Evolutionary conservation across 139 green algal genomes (phyloP), one percentile per base, ranked within the genome.

Genomic region (Volvox africanus): DNA sequence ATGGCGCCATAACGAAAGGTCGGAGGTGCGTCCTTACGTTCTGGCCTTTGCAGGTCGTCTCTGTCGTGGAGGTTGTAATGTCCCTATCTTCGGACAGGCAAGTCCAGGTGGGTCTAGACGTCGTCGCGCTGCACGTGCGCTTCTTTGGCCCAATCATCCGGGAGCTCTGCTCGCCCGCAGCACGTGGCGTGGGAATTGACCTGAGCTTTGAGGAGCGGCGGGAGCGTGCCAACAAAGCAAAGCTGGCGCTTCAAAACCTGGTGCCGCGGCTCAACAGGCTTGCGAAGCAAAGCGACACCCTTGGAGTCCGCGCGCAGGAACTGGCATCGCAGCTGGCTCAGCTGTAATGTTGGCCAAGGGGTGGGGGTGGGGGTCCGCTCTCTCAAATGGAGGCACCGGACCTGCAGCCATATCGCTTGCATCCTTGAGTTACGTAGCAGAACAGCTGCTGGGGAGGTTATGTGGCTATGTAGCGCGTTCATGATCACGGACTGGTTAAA

Each of bases 201-300:
- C 75, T 97, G 61, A 95, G 80, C 85, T 96, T 95, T 80, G 95
- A 97, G 86, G 89, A 95, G 92, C 92, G 94, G 69, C 85, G 81
- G 3, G 93, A 93, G 78, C 93, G 92, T 24, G 95, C 92, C 86
- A 82, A 92, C 36, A 61, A 86, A 28, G 93, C 93, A 35, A 91
- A 92, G 86, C 82, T 92, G 73, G 79, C 76, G 33, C 80, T 97
- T 20, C 89, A 95, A 86, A 92, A 89, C 76, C 21, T 95, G 36
- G 80, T 88, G 61, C 61, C 89, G 33, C 79, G 77, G 89, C 90
- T 96, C 22, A 83, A 75, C 30, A 37, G 3, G 19, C 30, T 90
- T 22, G n/a, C 86, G 50, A 68, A 67, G 30, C 73, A 83, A 18
- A 82, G 69, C 86, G 73, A 75, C 2, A 32, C 30, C 20, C 55